phyloP scores from a whole-genome alignment of 2,329 filamentous ascomycete species.

The Colletotrichum siamense region DNA sequence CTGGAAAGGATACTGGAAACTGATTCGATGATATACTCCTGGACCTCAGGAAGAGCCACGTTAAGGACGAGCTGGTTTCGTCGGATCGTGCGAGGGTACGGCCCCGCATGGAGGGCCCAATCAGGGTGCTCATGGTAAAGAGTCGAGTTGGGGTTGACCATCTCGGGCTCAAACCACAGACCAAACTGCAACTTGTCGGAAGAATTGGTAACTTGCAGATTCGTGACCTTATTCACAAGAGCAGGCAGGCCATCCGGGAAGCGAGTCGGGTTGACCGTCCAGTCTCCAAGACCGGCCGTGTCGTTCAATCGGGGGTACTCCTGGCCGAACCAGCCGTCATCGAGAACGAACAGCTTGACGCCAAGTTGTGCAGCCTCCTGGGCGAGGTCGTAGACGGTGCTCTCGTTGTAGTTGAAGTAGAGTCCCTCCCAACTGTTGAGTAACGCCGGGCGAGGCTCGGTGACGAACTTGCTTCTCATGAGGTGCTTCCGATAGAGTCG shows the following conservation, averaged over 20 bases:
- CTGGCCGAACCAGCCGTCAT: conserved; percentile 73
- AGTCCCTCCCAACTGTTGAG: conserved; percentile 73
- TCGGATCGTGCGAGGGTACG: conserved; percentile 59
- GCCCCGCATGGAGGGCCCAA: conserved; percentile 64
- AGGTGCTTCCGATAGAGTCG: conserved; percentile 66
- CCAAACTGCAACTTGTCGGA: conserved; percentile 62
- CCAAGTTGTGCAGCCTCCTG: conserved; percentile 63
- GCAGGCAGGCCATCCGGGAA: conserved; percentile 63
- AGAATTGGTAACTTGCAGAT: conserved; percentile 51
- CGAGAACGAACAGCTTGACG: conserved; percentile 67
- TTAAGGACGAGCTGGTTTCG: conserved; percentile 68
- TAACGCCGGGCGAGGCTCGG: conserved; percentile 56
- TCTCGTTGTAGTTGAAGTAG: conserved; percentile 62
- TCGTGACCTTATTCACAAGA: conserved; percentile 56
- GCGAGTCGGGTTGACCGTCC: conserved; percentile 61
- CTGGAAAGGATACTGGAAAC: conserved; percentile 60
- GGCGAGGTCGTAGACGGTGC: conserved; percentile 59
- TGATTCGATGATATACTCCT: conserved; percentile 64
- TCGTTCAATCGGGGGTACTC: conserved; percentile 65
- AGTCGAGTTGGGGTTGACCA: conserved; percentile 68
- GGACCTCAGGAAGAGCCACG: conserved; percentile 64
- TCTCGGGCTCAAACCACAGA: conserved; percentile 72
- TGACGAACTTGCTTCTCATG: conserved; percentile 60
- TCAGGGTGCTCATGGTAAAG: conserved; percentile 68
- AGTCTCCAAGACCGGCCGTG: conserved; percentile 66